These are phyloP conservation scores for Wolfiporia cocos DNA, from an alignment of 1,284 basidiomycete genomes.

Conservation along the genomic window DNA sequence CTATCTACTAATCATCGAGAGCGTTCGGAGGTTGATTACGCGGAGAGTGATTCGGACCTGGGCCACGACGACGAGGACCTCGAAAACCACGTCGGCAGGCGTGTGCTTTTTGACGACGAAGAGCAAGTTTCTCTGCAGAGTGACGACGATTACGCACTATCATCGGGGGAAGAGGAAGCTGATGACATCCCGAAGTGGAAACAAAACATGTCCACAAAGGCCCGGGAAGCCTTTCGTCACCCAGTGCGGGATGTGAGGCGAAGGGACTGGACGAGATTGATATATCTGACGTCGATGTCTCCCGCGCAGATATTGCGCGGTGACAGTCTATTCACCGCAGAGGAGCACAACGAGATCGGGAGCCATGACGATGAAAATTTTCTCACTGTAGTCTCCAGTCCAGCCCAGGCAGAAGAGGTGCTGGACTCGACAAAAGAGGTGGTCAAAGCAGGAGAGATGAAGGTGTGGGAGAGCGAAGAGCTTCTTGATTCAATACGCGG, in stretches of 20 bases:
- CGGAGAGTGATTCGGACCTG: constrained; percentile 77
- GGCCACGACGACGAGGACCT: constrained; percentile 44
- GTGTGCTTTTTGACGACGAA: constrained; percentile 39
- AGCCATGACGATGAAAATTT: constrained; percentile 64
- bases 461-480: constrained; percentile 80
- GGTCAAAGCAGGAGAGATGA: constrained; percentile 43
- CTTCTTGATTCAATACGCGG: constrained; percentile 82
- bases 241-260: constrained; percentile 37
- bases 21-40: constrained; percentile 55
- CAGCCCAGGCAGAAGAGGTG: constrained; percentile 40
- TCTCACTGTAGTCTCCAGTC: constrained; percentile 53
- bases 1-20: constrained; percentile 31
- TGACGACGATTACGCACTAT: constrained; percentile 35
- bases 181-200: constrained; percentile 91
- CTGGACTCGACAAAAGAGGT: constrained; percentile 70
- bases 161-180: constrained; percentile 33
- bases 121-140: constrained; percentile 45
- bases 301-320: constrained; percentile 62
- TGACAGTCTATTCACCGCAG: constrained; percentile 32
- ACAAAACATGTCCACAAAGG: constrained; percentile 58
- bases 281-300: constrained; percentile 72
- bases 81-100: constrained; percentile 13
- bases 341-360: constrained; percentile 25
- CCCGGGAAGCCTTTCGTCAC: constrained; percentile 43
- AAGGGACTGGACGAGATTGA: constrained; percentile 82